Evolutionary conservation across 2,329 filamentous ascomycete species (phyloP).

Genomic region (Graphilbum ipis-grandicollis): DNA sequence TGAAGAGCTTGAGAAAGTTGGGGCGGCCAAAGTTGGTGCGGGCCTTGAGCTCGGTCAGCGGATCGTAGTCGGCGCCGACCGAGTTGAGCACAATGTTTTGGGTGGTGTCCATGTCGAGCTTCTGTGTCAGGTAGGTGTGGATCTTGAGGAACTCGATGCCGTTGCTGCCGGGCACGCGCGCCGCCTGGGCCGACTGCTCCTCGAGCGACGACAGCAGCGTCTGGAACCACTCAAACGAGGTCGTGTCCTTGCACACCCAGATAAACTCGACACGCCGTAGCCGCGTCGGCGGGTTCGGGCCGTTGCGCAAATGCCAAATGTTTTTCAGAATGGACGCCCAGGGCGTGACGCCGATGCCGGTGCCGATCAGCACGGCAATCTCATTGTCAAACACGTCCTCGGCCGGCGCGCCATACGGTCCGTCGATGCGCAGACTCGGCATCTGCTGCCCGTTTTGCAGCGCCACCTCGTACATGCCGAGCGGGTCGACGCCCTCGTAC

Average conservation of each 20-base stretch:
- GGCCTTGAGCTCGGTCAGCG: slow-evolving; percentile 75
- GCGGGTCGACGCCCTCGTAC: slow-evolving; percentile 77
- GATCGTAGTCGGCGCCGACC: slow-evolving; percentile 74
- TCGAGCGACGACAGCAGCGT: slow-evolving; percentile 82
- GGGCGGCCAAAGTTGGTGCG: slow-evolving; percentile 91
- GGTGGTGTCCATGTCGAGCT: slow-evolving; percentile 76
- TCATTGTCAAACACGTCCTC: slow-evolving; percentile 95
- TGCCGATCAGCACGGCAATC: slow-evolving; percentile 71
- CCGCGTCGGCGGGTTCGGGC: slow-evolving; percentile 74
- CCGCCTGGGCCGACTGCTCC: slow-evolving; percentile 57
- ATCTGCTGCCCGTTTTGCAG: slow-evolving; percentile 85
- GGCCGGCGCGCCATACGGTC: slow-evolving; percentile 88
- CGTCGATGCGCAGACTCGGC: slow-evolving; percentile 79
- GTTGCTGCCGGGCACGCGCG: slow-evolving; percentile 47
- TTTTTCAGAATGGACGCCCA: slow-evolving; percentile 88
- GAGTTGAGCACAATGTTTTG: slow-evolving; percentile 96
- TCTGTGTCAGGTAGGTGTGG: slow-evolving; percentile 93
- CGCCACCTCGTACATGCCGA: slow-evolving; percentile 96
- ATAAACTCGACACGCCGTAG: slow-evolving; percentile 95
- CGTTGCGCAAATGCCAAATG: slow-evolving; percentile 89
- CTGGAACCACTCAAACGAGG: slow-evolving; percentile 98
- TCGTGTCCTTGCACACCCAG: slow-evolving; percentile 94
- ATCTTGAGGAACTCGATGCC: slow-evolving; percentile 83
- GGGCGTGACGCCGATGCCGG: slow-evolving; percentile 73
- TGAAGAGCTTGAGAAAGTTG: slow-evolving; percentile 68